Evolutionary conservation across 352 stramenopile genomes (phyloP), one percentile per base, ranked within the genome.

Genomic region (Lagenidium sp.): DNA sequence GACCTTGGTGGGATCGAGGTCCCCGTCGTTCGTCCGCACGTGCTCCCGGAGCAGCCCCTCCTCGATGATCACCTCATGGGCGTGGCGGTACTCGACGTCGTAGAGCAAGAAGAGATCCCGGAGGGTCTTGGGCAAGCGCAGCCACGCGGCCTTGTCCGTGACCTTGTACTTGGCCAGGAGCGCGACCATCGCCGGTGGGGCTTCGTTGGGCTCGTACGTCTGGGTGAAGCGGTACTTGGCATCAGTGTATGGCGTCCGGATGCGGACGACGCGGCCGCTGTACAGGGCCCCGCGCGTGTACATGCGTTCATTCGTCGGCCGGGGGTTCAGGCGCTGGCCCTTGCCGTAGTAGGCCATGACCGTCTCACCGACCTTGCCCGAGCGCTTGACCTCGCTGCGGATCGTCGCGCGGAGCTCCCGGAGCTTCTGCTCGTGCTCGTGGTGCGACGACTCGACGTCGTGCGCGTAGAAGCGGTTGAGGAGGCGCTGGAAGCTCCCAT

Each of bases 71-170:
- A 62, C 61, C 47, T 87, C 75, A 30, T 76, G 62, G 4, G 54
- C 51, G 38, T 85, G 62, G 29, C 57, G 58, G 22, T 85, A 87
- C 51, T 85, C 71, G 11, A 87, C 50, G 29, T 85, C 75, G 22
- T 85, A 87, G 3, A 87, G 48, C 41, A 87, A 43, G 30, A 87
- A 85, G 2, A 83, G 29, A 35, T 87, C 75, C 20, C 75, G 75
- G 2, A 68, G 57, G 6, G 44, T 38, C 44, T 52, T 69, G 0
- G 69, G 62, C 15, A 83, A 41, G 6, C 51, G 55, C 5, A 79
- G 36, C 75, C 75, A 87, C 12, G 64, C 65, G 5, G 47, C 37
- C 36, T 80, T 74, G 52, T 79, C 60, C 0, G 15, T 50, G n/a
- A 85, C 69, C 13, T 66, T 66, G 53, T 87, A 85, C 36, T 63